Base-by-base conservation (phyloP, 306 rosid species). In the Morella rubra region DNA sequence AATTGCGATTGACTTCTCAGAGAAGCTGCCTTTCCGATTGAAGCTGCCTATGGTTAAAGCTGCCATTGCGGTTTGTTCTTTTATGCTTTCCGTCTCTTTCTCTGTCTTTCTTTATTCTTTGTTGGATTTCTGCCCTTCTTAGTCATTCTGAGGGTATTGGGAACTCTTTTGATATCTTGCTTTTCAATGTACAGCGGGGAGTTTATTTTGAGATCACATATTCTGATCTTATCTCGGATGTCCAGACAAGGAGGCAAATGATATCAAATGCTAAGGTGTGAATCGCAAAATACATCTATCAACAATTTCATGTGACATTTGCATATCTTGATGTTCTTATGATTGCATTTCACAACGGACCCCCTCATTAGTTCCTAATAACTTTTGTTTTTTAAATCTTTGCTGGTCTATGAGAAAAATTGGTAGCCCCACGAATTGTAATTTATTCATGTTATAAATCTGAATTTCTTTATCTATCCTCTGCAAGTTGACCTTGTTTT, bases 261-360 rank as follows among this genome's bases (percentile, higher is more conserved):
- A 89, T 92, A 84, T 72, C 91, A 79, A 82, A 77, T 88, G 89
- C 90, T 59, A 89, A 95, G 99, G 97, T 91, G 69, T 76, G 82
- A 61, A 64, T 41, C 6, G 50, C 47, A 65, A 16, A 65, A 3
- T 65, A 16, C 41, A 19, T 41, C 27, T 65, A 0, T 44, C 3
- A 19, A 18, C 22, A 24, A 59, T 59, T 24, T 59, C 41, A 20
- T 20, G 65, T 1, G 5, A 27, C 24, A 5, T 22, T 58, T 58
- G 41, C 14, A 22, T 20, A 59, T 59, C 11, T 2, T 15, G 22
- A 0, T 1, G 16, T 1, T 13, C 19, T 4, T 4, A 52, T 0
- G 58, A 16, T 52, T 0, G 53, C 53, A 49, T 58, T 56, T 24
- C 20, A 24, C 64, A 58, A 58, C 8, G 40, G 64, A 58, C 64